Evolutionary conservation across 2,329 filamentous ascomycete genomes (phyloP).

Genomic region (Aspergillus pseudonomiae): DNA sequence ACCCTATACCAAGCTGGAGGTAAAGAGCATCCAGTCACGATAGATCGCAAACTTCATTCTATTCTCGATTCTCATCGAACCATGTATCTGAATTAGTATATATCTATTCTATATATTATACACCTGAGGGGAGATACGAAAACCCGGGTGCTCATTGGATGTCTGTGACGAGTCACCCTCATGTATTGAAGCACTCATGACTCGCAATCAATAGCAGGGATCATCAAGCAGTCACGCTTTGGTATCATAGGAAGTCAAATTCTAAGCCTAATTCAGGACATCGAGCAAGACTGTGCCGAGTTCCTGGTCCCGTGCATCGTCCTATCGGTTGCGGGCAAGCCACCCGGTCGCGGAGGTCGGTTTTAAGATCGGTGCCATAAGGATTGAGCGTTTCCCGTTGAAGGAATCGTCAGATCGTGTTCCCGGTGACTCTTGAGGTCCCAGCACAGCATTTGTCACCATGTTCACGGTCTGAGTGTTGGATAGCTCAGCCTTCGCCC

Average conservation of each 20-base stretch:
- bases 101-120: background rate
- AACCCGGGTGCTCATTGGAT: background rate
- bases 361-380: background rate
- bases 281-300: background rate
- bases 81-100: background rate
- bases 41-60: too few species aligned
- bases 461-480: background rate
- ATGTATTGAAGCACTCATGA: background rate
- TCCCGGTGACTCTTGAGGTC: background rate
- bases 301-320: background rate
- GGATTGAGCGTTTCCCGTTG: background rate
- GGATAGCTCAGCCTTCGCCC: background rate
- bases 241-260: background rate
- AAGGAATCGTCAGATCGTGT: background rate
- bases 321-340: background rate
- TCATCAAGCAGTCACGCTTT: background rate
- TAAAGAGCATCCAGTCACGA: too few species aligned
- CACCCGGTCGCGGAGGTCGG: background rate
- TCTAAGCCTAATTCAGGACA: background rate
- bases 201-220: accelerated
- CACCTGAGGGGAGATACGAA: background rate
- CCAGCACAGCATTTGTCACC: background rate
- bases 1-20: too few species aligned
- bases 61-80: too few species aligned
- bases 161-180: background rate